phyloP scores from a whole-genome alignment of 257 asterid genomes.

The Petunia axillaris region DNA sequence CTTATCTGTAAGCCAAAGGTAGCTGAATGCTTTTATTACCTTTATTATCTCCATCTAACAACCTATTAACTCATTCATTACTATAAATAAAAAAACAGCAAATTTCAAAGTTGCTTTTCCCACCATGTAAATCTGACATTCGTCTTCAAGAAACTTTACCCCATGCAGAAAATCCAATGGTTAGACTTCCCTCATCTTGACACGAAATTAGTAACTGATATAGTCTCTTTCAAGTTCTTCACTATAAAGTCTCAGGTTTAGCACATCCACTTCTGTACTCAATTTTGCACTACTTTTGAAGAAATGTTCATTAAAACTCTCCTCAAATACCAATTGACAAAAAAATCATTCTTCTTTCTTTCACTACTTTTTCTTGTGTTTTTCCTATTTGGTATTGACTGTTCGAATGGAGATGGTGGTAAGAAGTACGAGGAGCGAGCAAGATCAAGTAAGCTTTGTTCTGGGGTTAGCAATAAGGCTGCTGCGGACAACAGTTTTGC shows the following conservation, averaged over 20 bases:
- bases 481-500: not conserved
- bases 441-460: not conserved
- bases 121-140: slow-evolving; percentile 24
- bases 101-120: slow-evolving; percentile 23
- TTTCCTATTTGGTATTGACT: not conserved
- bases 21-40: slow-evolving; percentile 8
- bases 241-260: not conserved
- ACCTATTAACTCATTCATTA: slow-evolving; percentile 9
- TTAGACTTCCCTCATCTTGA: not conserved
- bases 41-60: slow-evolving; percentile 22
- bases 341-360: not conserved
- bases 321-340: not conserved
- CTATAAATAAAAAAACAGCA: not conserved
- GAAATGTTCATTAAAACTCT: not conserved
- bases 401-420: not conserved
- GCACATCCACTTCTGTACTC: not conserved
- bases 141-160: not conserved
- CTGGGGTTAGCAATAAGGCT: not conserved
- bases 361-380: slow-evolving; percentile 15
- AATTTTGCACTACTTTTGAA: not conserved
- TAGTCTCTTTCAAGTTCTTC: not conserved
- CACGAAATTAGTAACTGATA: slow-evolving; percentile 3
- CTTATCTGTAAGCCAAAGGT: not conserved
- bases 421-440: not conserved
- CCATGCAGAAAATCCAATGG: slow-evolving; percentile 24